These are phyloP conservation scores for Aristolochia californica DNA, from an alignment of 164 flowering plant genomes.

Conservation along the genomic window DNA sequence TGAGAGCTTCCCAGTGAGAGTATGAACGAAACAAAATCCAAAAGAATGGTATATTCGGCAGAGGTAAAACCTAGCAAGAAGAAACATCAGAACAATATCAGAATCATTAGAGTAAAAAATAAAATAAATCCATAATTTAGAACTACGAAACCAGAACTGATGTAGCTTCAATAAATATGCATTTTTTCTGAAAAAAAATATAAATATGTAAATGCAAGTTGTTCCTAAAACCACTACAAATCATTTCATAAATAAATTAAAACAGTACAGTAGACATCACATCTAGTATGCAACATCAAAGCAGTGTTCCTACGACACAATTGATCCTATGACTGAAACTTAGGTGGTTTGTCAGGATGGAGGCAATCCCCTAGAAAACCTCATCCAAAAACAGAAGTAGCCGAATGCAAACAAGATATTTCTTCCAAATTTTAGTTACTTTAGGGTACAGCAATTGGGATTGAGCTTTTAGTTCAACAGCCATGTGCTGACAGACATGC, in stretches of 20 bases:
- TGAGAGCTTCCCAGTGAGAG: conserved; percentile 89
- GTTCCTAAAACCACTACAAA: neutral
- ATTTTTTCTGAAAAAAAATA: neutral
- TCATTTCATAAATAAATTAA: neutral
- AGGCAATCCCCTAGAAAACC: too few relatives aligned
- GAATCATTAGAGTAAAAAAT: neutral
- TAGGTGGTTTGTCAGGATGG: too few relatives aligned
- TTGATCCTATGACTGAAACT: too few relatives aligned
- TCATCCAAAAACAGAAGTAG: too few relatives aligned
- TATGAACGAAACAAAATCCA: conserved; percentile 85
- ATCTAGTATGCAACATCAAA: neutral
- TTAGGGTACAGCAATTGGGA: too few relatives aligned
- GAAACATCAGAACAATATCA: neutral
- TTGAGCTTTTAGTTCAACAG: too few relatives aligned
- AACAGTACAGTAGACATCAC: neutral
- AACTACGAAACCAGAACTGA: neutral
- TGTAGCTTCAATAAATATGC: too few relatives aligned
- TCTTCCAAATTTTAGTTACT: too few relatives aligned
- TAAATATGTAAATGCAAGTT: neutral
- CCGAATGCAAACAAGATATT: too few relatives aligned
- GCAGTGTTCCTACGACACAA: neutral
- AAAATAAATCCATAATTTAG: neutral
- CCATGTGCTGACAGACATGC: too few relatives aligned
- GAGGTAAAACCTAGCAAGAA: conserved; percentile 53
- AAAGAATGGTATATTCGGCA: conserved; percentile 94